Evolutionary conservation across 2,329 filamentous ascomycete genomes (phyloP), one percentile per base, ranked within the genome.

Genomic region (Elsinoe australis): DNA sequence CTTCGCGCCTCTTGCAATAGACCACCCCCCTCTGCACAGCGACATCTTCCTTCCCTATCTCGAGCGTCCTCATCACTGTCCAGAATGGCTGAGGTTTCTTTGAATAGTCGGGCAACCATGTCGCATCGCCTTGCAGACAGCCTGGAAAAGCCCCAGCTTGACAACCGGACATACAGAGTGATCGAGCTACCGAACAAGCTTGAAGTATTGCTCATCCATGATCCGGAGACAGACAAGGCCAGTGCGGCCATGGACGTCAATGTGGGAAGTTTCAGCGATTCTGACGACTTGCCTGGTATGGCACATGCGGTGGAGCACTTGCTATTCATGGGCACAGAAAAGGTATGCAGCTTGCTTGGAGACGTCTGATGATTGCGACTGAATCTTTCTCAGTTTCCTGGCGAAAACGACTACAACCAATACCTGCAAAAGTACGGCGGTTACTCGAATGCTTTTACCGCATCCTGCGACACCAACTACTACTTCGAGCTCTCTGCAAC

Each of bases 281-380:
- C 85, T 55, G 79, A 84, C 55, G 85, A 88, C 58, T 88, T 96
- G 79, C 89, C 87, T 10, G 88, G 92, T 51, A 89, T 94, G 79
- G 90, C 90, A 46, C 92, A 96, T 70, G 89, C 88, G 5, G 87
- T 96, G 48, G 90, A 96, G 72, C 90, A 95, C 75, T 71, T 95
- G 55, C 72, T 98, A 18, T 98, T 98, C 71, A 96, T 98, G 92
- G 92, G 92, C 42, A 98, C 92, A 5, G 84, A 95, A 67, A 98
- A 96, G 74, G 80, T 82, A 64, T 54, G 65, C 29, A 26, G 18
- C 24, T 24, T n/a, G n/a, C n/a, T n/a, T n/a, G n/a, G n/a, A n/a
- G n/a, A n/a, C n/a, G n/a, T n/a, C n/a, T n/a, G n/a, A n/a, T n/a
- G n/a, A n/a, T n/a, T n/a, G n/a, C 24, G 38, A 46, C 47, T 32